Evolutionary conservation across 495 filamentous ascomycete species (phyloP), one percentile per base, ranked within the genome.

Genomic region (Neurospora hispaniola): DNA sequence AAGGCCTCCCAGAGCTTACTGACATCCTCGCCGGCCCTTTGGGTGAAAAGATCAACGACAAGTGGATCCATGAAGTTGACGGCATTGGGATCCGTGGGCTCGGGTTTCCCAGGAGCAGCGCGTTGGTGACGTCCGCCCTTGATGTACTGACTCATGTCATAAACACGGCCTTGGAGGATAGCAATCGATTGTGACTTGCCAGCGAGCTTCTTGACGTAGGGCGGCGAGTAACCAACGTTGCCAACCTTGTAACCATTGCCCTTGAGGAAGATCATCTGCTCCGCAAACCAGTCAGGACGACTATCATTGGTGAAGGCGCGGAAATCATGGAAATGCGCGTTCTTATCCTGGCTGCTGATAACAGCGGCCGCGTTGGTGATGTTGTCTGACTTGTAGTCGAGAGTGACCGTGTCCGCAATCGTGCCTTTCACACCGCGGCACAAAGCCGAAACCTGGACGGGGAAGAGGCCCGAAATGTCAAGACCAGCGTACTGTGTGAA

Each of bases 241-340:
- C 94, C 96, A 78, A 94, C 94, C 83, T 91, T 93, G 85, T 92
- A 98, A 42, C 48, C 70, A 73, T 89, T 90, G 27, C 87, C 79
- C 75, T 89, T 90, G 66, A 99, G 84, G 76, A 88, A 84, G 68
- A 89, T 85, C 87, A 97, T 92, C 80, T 93, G 90, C 81, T 98
- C 92, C 69, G 85, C 89, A 83, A 92, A 97, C 96, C 96, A 99
- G 79, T 96, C 93, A 3, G 90, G 89, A 7, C 94, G 90, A 62
- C 86, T 90, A 80, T 97, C 92, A 73, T 93, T 92, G 42, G 88
- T 93, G 78, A 89, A 93, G 77, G 85, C 88, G 73, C 96, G 90
- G 88, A 98, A 99, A 80, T 99, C 96, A 78, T 99, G 96, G 78
- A 95, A 99, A 73, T 86, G 85, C 16, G 88, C 78, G 76, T 97